phyloP scores from a whole-genome alignment of 352 stramenopile genomes.

The Phytophthora sojae region DNA sequence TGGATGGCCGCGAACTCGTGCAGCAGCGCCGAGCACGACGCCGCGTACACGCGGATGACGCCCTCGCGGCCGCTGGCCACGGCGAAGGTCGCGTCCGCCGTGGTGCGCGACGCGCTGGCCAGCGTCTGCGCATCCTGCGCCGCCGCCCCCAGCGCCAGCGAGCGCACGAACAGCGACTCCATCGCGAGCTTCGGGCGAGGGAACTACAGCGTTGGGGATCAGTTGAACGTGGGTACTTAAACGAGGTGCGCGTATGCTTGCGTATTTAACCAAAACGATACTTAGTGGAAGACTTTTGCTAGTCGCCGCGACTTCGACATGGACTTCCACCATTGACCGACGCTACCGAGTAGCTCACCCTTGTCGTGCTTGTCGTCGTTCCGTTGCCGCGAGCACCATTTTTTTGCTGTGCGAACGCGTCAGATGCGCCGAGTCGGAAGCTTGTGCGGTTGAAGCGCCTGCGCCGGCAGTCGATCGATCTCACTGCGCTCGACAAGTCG shows the following conservation, averaged over 20 bases:
- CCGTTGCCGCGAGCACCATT: background rate
- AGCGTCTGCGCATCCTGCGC: slow-evolving; percentile 55
- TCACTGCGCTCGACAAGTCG: slow-evolving; percentile 3
- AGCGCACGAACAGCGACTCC: slow-evolving; percentile 78
- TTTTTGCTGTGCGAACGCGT: background rate
- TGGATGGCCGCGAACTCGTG: slow-evolving; percentile 88
- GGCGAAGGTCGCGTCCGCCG: slow-evolving; percentile 77
- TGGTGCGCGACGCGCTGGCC: slow-evolving; percentile 65
- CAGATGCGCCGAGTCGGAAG: background rate
- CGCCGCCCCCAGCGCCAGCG: slow-evolving; percentile 50
- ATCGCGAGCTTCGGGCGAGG: slow-evolving; percentile 27
- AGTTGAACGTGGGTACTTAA: background rate
- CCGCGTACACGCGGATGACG: slow-evolving; percentile 84
- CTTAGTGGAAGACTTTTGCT: background rate
- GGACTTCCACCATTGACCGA: too few relatives aligned
- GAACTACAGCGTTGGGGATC: background rate
- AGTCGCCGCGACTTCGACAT: background rate
- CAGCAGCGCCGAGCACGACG: slow-evolving; percentile 74
- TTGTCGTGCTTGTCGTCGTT: background rate
- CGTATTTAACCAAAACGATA: too few relatives aligned
- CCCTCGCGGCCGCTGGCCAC: slow-evolving; percentile 66
- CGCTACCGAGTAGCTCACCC: too few relatives aligned
- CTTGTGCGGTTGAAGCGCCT: slow-evolving; percentile 7
- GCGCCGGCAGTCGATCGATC: background rate
- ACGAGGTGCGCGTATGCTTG: background rate